Conservation (phyloP, 1,284 basidiomycete species). For the Moesziomyces globuligerus region DNA sequence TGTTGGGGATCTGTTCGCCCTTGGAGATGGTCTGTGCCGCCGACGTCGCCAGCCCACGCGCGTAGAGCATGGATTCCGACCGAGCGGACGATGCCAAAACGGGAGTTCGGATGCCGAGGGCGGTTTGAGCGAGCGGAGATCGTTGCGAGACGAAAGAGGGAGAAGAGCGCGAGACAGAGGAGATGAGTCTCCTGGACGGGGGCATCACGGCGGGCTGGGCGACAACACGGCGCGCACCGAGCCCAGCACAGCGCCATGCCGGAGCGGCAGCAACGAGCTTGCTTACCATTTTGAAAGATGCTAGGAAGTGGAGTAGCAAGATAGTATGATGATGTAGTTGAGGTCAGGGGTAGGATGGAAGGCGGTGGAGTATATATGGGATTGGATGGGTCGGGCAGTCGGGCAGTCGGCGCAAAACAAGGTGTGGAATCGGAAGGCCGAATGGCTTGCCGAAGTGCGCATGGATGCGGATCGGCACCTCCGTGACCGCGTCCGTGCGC, state of each 20-base stretch:
- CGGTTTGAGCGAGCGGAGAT: too few species aligned
- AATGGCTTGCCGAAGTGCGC: not conserved
- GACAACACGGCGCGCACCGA: slow-evolving; percentile 3
- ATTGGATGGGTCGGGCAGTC: not conserved
- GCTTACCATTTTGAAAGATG: slow-evolving; percentile 40
- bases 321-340: not conserved
- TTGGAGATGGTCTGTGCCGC: slow-evolving; percentile 42
- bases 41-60: slow-evolving; percentile 11
- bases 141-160: not conserved
- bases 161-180: slow-evolving; percentile 12
- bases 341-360: not conserved
- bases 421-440: not conserved
- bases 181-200: slow-evolving; percentile 38
- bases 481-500: not conserved
- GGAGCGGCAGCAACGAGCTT: slow-evolving; percentile 18
- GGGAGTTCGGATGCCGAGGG: too few species aligned
- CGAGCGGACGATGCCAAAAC: too few species aligned
- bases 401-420: too few species aligned
- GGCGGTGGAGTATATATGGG: not conserved
- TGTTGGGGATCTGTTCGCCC: slow-evolving; percentile 76
- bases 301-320: not conserved
- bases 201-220: slow-evolving; percentile 4
- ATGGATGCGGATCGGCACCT: not conserved
- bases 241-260: slow-evolving; percentile 1
- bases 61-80: too few species aligned